phyloP scores from a whole-genome alignment of 1,284 basidiomycete genomes.

The Boletus sp. region DNA sequence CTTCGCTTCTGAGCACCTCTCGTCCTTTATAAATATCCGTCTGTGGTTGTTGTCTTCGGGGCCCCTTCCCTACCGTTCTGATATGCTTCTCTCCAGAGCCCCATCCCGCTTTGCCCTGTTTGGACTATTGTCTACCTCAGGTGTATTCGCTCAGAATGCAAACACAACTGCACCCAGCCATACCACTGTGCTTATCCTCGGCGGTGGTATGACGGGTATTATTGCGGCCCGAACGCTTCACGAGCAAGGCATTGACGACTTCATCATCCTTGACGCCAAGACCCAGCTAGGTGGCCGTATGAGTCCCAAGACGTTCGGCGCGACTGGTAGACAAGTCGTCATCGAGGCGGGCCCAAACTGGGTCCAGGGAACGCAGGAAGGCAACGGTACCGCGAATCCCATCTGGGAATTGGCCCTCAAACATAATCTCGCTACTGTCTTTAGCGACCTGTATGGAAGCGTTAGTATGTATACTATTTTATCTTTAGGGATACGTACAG shows the following conservation, averaged over 20 bases:
- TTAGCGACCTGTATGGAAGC: constrained; percentile 45
- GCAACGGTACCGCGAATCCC: constrained; percentile 55
- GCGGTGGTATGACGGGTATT: constrained; percentile 66
- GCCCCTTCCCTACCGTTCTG: not conserved
- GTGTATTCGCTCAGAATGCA: not conserved
- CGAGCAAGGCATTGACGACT: constrained; percentile 55
- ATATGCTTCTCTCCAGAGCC: constrained; percentile 7
- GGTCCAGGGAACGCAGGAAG: constrained; percentile 62
- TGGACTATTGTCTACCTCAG: not conserved
- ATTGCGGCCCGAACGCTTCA: constrained; percentile 65
- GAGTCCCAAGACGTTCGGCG: constrained; percentile 46
- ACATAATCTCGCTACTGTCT: constrained; percentile 49
- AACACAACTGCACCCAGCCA: constrained; percentile 10
- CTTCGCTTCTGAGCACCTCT: not conserved
- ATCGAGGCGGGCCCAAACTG: constrained; percentile 68
- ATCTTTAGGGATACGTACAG: not conserved
- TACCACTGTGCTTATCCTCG: constrained; percentile 49
- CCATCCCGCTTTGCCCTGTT: not conserved
- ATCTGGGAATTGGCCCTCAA: constrained; percentile 57
- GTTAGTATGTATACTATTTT: constrained; percentile 37
- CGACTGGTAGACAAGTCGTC: constrained; percentile 35
- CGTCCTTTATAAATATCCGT: not conserved
- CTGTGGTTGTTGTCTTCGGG: not conserved
- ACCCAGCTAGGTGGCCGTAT: constrained; percentile 61
- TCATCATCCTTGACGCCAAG: constrained; percentile 61